Evolutionary conservation across 352 stramenopile genomes (phyloP).

Genomic region (Phytopythium vexans): DNA sequence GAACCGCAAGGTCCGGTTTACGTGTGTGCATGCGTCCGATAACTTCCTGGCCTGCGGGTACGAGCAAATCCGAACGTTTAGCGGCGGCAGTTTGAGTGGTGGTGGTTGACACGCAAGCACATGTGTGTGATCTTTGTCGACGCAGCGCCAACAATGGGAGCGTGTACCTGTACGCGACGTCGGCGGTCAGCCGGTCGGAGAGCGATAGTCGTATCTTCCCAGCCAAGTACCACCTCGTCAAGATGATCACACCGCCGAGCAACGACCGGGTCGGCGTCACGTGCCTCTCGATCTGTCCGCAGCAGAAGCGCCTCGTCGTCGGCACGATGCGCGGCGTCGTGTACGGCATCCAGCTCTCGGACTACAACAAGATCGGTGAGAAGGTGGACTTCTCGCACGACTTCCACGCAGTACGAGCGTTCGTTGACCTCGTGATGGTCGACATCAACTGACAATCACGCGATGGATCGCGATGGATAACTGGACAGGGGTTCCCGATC

Average conservation of each 20-base stretch:
- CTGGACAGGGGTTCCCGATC: constrained; percentile 56
- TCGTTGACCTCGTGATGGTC: not conserved
- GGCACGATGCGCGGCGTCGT: constrained; percentile 76
- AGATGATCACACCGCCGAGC: constrained; percentile 76
- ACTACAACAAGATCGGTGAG: constrained; percentile 87
- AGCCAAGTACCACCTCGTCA: constrained; percentile 83
- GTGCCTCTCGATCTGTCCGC: constrained; percentile 75
- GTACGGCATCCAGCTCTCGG: constrained; percentile 74
- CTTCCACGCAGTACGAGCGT: constrained; percentile 54
- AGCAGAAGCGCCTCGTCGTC: constrained; percentile 78
- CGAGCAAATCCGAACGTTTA: constrained; percentile 9
- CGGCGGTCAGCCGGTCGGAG: constrained; percentile 30
- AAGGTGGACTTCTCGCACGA: constrained; percentile 87
- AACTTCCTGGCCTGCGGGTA: constrained; percentile 86
- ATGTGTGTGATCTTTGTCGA: constrained; percentile 2
- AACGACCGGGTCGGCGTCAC: constrained; percentile 71
- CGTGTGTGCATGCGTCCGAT: constrained; percentile 79
- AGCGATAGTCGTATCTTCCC: constrained; percentile 23
- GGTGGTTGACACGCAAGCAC: not conserved
- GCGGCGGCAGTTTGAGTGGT: not conserved
- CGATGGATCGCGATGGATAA: not conserved
- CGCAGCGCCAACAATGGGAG: constrained; percentile 72
- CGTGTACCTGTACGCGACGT: constrained; percentile 81
- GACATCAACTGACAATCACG: not conserved
- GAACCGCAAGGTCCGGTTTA: constrained; percentile 70